Percentiles rank a stretch among this genome's conserved stretches.
Evolutionary conservation across 1,284 basidiomycete species (phyloP).

Genomic region (Boletellus dicymbophilus): DNA sequence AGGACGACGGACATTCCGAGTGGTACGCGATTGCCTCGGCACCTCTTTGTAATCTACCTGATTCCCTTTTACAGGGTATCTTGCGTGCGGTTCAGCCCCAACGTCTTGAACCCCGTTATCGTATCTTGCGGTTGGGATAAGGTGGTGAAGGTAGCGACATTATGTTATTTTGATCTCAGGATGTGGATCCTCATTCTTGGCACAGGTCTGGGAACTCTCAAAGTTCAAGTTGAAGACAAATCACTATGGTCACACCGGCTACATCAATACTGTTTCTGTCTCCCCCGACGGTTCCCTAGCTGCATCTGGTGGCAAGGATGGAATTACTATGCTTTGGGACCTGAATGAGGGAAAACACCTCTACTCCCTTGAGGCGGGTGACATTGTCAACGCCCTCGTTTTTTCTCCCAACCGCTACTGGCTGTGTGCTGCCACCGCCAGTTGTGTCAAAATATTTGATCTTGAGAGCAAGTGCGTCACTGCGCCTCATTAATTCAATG

Average conservation of each 20-base stretch:
- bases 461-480: conserved; percentile 91
- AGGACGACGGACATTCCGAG: conserved; percentile 96
- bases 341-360: conserved; percentile 99
- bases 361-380: conserved; percentile 99
- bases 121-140: conserved; percentile 99
- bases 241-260: conserved; percentile 99
- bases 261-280: conserved; percentile 99
- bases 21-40: conserved; percentile 58
- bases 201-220: conserved; percentile 98
- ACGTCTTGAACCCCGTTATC: conserved; percentile 97
- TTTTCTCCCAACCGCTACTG: conserved; percentile 99
- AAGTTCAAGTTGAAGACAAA: conserved; percentile 99
- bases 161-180: conserved; percentile 59
- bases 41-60: not conserved
- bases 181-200: conserved; percentile 14
- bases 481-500: not conserved
- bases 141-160: conserved; percentile 91
- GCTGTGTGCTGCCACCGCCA: conserved; percentile 98
- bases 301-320: conserved; percentile 99
- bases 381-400: conserved; percentile 98
- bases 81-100: conserved; percentile 99
- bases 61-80: conserved; percentile 77
- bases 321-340: conserved; percentile 99
- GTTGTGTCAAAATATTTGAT: conserved; percentile 99
- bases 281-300: conserved; percentile 99